Evolutionary conservation across 2,329 filamentous ascomycete genomes (phyloP).

Genomic region (Trichoderma citrinoviride): DNA sequence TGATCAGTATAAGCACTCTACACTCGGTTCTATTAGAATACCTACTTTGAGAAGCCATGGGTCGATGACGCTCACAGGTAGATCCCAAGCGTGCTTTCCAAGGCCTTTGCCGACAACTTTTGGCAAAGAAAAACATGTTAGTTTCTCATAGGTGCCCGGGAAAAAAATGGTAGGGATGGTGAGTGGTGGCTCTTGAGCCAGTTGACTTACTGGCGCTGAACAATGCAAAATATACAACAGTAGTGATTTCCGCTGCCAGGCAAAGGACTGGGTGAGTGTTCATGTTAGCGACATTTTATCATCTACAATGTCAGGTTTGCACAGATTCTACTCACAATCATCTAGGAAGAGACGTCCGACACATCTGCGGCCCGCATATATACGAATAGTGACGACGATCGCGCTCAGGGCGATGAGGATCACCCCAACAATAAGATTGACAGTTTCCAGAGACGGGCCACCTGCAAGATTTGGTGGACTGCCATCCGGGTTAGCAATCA

Average conservation of each 20-base stretch:
- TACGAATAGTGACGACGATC: background rate
- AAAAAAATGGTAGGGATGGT: background rate
- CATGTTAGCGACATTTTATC: background rate
- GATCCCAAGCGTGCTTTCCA: slow-evolving; percentile 5
- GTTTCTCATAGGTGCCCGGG: background rate
- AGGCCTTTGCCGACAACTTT: background rate
- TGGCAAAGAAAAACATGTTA: background rate
- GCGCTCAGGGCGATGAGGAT: background rate
- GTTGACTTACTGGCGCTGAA: background rate
- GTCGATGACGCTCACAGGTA: background rate
- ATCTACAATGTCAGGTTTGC: no score
- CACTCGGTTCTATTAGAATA: background rate
- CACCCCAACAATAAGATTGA: background rate
- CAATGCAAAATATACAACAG: background rate
- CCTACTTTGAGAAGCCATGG: background rate
- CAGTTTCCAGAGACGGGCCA: background rate
- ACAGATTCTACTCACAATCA: background rate
- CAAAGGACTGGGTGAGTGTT: background rate
- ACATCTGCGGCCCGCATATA: background rate
- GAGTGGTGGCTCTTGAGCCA: background rate
- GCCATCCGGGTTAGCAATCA: slow-evolving; percentile 1
- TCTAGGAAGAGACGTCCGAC: background rate
- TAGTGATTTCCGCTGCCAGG: background rate
- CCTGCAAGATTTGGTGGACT: background rate
- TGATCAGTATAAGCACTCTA: background rate